phyloP scores from a whole-genome alignment of 2,329 filamentous ascomycete genomes.

The Furcasterigmium furcatum region DNA sequence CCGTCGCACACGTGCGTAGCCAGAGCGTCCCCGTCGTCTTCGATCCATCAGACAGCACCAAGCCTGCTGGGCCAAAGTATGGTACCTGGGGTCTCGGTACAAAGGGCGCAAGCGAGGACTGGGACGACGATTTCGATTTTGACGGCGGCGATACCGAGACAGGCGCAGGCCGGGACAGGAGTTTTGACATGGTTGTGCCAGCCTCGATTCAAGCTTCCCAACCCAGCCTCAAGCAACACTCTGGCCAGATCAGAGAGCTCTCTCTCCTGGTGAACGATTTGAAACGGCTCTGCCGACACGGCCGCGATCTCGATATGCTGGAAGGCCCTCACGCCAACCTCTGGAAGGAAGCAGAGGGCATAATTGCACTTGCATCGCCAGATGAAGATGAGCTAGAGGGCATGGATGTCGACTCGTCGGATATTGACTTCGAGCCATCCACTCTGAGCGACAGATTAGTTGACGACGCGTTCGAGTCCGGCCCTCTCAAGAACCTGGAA shows the following conservation, averaged over 20 bases:
- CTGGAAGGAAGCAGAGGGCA: constrained; percentile 82
- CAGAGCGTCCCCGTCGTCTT: constrained; percentile 76
- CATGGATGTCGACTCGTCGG: constrained; percentile 29
- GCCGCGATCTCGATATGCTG: constrained; percentile 62
- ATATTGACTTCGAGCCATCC: constrained; percentile 34
- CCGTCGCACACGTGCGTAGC: constrained; percentile 69
- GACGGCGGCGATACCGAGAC: constrained; percentile 39
- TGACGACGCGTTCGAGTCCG: constrained; percentile 45
- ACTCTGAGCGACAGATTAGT: constrained; percentile 40
- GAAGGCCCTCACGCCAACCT: constrained; percentile 56
- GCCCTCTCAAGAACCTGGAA: constrained; percentile 38
- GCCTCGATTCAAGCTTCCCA: constrained; percentile 78
- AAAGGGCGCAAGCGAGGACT: constrained; percentile 79
- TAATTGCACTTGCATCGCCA: constrained; percentile 78
- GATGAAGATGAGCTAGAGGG: constrained; percentile 54
- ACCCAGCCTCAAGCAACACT: constrained; percentile 77
- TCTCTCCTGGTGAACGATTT: constrained; percentile 79
- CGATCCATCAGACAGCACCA: constrained; percentile 55
- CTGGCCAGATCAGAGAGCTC: constrained; percentile 78
- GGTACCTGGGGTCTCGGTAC: constrained; percentile 79
- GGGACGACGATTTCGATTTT: constrained; percentile 89
- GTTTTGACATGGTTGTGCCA: constrained; percentile 66
- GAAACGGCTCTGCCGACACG: constrained; percentile 72
- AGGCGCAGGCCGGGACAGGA: constrained; percentile 30
- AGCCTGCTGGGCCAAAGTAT: constrained; percentile 62